phyloP scores from a whole-genome alignment of 441 rosid species.

The Metrosideros polymorpha region DNA sequence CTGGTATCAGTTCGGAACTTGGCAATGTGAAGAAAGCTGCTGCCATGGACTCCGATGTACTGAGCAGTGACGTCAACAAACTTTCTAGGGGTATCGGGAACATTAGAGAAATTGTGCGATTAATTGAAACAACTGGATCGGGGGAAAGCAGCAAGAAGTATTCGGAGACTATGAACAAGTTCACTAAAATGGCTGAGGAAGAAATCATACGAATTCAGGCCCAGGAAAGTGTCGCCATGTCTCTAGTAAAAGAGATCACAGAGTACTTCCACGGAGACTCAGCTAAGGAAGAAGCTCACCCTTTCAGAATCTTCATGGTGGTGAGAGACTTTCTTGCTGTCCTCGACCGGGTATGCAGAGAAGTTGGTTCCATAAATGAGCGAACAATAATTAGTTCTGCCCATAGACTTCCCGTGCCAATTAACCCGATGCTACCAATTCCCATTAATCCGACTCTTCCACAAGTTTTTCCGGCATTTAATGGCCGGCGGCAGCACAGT shows the following conservation, averaged over 20 bases:
- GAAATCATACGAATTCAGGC: constrained; percentile 82
- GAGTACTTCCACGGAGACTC: constrained; percentile 97
- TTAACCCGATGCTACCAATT: constrained; percentile 7
- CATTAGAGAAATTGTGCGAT: constrained; percentile 43
- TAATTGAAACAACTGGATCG: constrained; percentile 23
- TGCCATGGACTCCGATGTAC: constrained; percentile 86
- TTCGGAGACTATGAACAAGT: constrained; percentile 64
- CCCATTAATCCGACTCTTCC: constrained; percentile 49
- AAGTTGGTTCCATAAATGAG: constrained; percentile 72
- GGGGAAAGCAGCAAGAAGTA: constrained; percentile 35
- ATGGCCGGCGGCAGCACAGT: constrained; percentile 27
- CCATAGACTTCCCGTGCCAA: constrained; percentile 66
- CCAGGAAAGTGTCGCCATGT: constrained; percentile 71
- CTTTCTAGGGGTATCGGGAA: constrained; percentile 62
- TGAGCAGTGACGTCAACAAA: constrained; percentile 63
- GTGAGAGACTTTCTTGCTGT: constrained; percentile 78
- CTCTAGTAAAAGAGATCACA: constrained; percentile 85
- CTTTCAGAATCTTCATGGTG: constrained; percentile 92
- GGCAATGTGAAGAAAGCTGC: constrained; percentile 81
- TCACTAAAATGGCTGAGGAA: constrained; percentile 58
- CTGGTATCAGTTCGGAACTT: constrained; percentile 70
- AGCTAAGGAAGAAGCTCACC: constrained; percentile 92
- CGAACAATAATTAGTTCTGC: constrained; percentile 76
- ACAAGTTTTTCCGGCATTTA: constrained; percentile 29
- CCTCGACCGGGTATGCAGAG: constrained; percentile 89